A percentile compares a stretch with the other conserved stretches of the same genome.
Evolutionary conservation across 108 stramenopile species (phyloP).

Genomic region (Stephanodiscus triporus): DNA sequence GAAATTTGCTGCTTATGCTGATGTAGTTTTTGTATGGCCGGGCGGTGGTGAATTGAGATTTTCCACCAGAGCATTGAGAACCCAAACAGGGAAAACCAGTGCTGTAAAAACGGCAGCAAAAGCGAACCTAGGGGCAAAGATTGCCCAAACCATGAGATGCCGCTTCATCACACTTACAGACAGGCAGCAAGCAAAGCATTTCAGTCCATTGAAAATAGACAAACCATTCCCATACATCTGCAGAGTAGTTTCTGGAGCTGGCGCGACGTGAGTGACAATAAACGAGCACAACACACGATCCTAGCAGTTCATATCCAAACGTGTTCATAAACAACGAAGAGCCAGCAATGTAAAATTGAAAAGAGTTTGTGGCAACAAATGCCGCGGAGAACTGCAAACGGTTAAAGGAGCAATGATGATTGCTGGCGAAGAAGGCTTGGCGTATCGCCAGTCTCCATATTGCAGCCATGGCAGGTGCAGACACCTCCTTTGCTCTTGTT

Average conservation of each 20-base stretch:
- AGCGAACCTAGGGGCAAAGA: constrained; percentile 85
- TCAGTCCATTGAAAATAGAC: constrained; percentile 71
- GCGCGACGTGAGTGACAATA: constrained; percentile 21
- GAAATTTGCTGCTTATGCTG: not conserved
- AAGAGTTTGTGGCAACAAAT: constrained; percentile 78
- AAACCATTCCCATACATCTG: constrained; percentile 65
- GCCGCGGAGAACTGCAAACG: constrained; percentile 82
- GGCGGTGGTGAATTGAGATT: not conserved
- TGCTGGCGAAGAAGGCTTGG: constrained; percentile 80
- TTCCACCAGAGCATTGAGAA: constrained; percentile 7
- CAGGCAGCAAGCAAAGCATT: constrained; percentile 64
- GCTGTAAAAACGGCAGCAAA: constrained; percentile 69
- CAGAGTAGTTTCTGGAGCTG: not conserved
- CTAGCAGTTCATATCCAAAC: constrained; percentile 85
- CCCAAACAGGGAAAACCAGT: constrained; percentile 26
- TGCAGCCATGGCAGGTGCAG: constrained; percentile 58
- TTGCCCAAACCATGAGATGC: constrained; percentile 90
- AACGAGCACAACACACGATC: constrained; percentile 55
- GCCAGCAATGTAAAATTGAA: constrained; percentile 71
- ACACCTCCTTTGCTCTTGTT: constrained; percentile 52
- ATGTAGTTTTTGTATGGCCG: not conserved
- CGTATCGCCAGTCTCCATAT: constrained; percentile 74
- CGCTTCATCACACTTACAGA: constrained; percentile 79
- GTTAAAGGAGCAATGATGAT: constrained; percentile 84
- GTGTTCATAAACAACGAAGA: constrained; percentile 82